Conservation (phyloP, 2,329 filamentous ascomycete species). For the Exophiala sideris region DNA sequence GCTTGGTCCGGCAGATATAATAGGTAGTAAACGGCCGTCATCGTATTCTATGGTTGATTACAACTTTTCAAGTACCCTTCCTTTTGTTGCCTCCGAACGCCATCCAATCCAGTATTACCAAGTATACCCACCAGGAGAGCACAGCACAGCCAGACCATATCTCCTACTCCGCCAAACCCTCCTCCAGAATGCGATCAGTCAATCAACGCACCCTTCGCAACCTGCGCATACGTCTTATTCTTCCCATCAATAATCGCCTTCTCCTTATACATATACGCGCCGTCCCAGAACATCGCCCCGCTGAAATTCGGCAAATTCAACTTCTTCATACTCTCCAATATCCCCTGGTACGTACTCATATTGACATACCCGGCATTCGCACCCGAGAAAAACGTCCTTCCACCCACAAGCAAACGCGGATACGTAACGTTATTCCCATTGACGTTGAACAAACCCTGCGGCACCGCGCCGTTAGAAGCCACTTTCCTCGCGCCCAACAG, state of each 20-base stretch:
- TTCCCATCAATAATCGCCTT: background rate
- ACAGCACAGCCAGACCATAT: no score
- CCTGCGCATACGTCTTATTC: slow-evolving; percentile 2
- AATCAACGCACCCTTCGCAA: slow-evolving; percentile 3
- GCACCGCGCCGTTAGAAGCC: background rate
- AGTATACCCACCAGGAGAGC: no score
- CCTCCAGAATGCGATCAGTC: no score
- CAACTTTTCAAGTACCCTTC: no score
- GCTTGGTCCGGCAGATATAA: no score
- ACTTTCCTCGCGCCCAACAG: background rate
- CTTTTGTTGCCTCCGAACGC: no score
- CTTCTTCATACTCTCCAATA: slow-evolving; percentile 5
- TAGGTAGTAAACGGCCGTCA: no score
- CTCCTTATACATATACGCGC: background rate
- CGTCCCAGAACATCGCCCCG: slow-evolving; percentile 15
- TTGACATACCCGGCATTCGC: background rate
- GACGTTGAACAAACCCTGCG: background rate
- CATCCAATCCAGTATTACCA: no score
- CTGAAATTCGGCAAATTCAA: slow-evolving; percentile 10
- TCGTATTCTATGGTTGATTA: no score
- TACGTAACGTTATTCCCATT: background rate
- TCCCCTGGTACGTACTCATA: background rate
- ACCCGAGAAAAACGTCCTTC: background rate
- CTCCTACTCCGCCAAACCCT: no score
- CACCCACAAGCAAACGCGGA: slow-evolving; percentile 10